phyloP scores from a whole-genome alignment of 306 rosid species.

The Ormosia emarginata region DNA sequence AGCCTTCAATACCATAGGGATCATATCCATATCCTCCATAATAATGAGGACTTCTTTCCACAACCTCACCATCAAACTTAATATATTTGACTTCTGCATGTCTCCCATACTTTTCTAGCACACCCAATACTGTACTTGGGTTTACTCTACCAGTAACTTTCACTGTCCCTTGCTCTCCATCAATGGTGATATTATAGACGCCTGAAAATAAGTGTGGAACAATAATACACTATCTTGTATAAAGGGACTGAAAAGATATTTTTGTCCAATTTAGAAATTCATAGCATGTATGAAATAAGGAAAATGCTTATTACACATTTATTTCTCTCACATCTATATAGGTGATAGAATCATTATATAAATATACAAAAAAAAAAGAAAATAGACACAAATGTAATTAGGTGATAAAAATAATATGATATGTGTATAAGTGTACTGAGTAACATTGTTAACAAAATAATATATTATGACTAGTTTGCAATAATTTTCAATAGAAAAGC shows the following conservation, averaged over 20 bases:
- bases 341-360: neutral
- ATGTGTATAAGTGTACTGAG: too few relatives aligned
- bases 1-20: neutral
- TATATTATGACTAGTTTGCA: neutral
- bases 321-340: too few relatives aligned
- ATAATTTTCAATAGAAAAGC: neutral
- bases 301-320: too few relatives aligned
- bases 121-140: slow-evolving; percentile 28
- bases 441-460: too few relatives aligned
- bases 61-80: slow-evolving; percentile 43
- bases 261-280: neutral
- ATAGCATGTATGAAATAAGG: neutral
- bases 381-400: neutral
- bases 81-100: slow-evolving; percentile 37
- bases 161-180: slow-evolving; percentile 33
- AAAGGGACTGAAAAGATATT: neutral
- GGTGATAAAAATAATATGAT: too few relatives aligned
- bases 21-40: neutral
- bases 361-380: too few relatives aligned
- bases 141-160: slow-evolving; percentile 39
- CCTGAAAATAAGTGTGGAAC: slow-evolving; percentile 17
- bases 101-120: slow-evolving; percentile 27
- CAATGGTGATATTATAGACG: slow-evolving; percentile 23
- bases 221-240: neutral
- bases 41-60: neutral